Evolutionary conservation across 208 protist species (phyloP).

Genomic region (Acanthamoeba lenticulata): DNA sequence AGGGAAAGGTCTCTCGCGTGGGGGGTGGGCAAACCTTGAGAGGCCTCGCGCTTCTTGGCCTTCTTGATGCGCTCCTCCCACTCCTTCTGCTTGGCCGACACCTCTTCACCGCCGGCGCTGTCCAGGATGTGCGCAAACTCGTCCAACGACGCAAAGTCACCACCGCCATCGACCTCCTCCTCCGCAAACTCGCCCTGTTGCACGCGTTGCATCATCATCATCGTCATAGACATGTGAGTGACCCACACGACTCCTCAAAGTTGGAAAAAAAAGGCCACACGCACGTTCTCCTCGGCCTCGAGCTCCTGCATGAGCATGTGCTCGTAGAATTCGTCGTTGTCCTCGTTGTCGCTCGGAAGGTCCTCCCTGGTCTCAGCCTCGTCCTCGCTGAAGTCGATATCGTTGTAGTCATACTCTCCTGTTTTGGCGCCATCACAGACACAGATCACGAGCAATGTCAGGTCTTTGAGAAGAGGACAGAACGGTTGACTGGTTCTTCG

Average conservation of each 20-base stretch:
- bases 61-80: constrained; percentile 54
- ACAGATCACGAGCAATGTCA: too few species aligned
- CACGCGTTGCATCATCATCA: not conserved
- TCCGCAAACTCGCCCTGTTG: not conserved
- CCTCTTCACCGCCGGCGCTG: not conserved
- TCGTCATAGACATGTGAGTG: not conserved
- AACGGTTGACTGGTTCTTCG: too few species aligned
- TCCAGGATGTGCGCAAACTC: constrained; percentile 56
- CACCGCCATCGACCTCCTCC: not conserved
- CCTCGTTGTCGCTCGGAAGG: not conserved
- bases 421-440: not conserved
- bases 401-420: constrained; percentile 63
- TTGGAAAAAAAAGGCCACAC: not conserved
- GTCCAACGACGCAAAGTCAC: constrained; percentile 53
- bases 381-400: constrained; percentile 37
- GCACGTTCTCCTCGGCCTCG: constrained; percentile 21
- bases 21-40: too few species aligned
- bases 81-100: constrained; percentile 14
- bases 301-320: constrained; percentile 57
- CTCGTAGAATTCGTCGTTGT: constrained; percentile 64
- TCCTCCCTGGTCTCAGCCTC: constrained; percentile 39
- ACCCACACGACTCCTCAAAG: too few species aligned
- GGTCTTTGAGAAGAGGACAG: too few species aligned
- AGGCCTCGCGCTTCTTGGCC: not conserved
- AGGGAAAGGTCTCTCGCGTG: too few species aligned